Conservation (phyloP, 345 rosid species). For the Linum trigynum region DNA sequence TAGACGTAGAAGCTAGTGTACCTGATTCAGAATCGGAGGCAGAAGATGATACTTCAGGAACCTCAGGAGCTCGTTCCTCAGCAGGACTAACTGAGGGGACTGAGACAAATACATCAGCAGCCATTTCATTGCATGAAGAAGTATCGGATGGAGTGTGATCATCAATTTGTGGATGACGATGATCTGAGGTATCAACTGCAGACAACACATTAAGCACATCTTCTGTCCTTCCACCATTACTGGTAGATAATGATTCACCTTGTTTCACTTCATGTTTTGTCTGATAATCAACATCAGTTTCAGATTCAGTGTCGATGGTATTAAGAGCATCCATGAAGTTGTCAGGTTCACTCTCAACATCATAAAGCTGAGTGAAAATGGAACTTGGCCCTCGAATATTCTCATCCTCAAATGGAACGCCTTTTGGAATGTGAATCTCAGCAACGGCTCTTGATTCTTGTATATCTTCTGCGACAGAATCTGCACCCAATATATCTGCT, state of each 20-base stretch:
- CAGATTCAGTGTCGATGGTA: conserved; percentile 73
- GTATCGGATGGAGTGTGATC: conserved; percentile 15
- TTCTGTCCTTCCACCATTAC: conserved; percentile 18
- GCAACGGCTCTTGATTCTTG: conserved; percentile 17
- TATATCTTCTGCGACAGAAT: conserved; percentile 21
- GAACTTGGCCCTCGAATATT: conserved; percentile 25
- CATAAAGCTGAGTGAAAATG: conserved; percentile 27
- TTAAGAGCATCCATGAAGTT: conserved; percentile 75
- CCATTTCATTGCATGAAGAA: conserved; percentile 18
- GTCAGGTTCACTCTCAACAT: conserved; percentile 73
- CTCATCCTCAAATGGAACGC: conserved; percentile 20
- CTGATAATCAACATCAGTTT: conserved; percentile 38
- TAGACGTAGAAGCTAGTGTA: background rate
- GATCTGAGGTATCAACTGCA: conserved; percentile 11
- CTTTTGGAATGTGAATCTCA: conserved; percentile 22
- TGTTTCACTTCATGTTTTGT: conserved; percentile 39
- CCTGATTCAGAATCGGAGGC: conserved; percentile 23
- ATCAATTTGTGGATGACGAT: conserved; percentile 1
- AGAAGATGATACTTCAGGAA: conserved; percentile 23
- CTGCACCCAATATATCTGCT: conserved; percentile 2
- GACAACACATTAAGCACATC: conserved; percentile 13
- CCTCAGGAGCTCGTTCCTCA: conserved; percentile 24
- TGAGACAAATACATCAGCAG: conserved; percentile 17
- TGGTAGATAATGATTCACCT: conserved; percentile 10
- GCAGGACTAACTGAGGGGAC: conserved; percentile 23